phyloP scores from a whole-genome alignment of 1,139 yeast genomes.

The Pichia sp. region DNA sequence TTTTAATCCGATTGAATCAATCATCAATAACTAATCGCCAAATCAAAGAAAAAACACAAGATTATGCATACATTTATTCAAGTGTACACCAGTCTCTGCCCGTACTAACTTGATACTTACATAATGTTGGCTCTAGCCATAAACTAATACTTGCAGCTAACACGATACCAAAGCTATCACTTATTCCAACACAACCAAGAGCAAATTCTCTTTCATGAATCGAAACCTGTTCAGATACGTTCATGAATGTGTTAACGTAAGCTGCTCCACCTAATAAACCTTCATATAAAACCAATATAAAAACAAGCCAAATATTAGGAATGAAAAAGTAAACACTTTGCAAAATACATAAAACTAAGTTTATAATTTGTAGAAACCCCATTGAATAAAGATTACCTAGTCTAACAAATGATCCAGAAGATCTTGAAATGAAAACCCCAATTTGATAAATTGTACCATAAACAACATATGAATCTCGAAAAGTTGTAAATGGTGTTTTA shows the following conservation, averaged over 20 bases:
- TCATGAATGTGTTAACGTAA: slow-evolving; percentile 80
- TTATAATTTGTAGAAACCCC: slow-evolving; percentile 61
- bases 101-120: slow-evolving; percentile 56
- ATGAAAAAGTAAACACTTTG: slow-evolving; percentile 59
- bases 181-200: slow-evolving; percentile 88
- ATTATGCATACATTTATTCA: slow-evolving; percentile 13
- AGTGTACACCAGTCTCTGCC: slow-evolving; percentile 61
- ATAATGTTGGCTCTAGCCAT: slow-evolving; percentile 68
- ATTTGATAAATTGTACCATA: slow-evolving; percentile 90
- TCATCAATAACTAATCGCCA: neutral
- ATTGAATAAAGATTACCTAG: slow-evolving; percentile 54
- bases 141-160: slow-evolving; percentile 72
- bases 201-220: slow-evolving; percentile 67
- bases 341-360: slow-evolving; percentile 48
- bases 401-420: slow-evolving; percentile 65
- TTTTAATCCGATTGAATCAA: neutral
- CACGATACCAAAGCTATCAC: slow-evolving; percentile 85
- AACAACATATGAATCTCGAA: slow-evolving; percentile 84
- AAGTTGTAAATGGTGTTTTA: slow-evolving; percentile 60
- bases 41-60: neutral
- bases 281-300: slow-evolving; percentile 69
- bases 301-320: slow-evolving; percentile 62
- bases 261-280: slow-evolving; percentile 87
- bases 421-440: slow-evolving; percentile 87
- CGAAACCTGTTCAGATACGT: slow-evolving; percentile 60